Base-by-base conservation (phyloP, 2,329 filamentous ascomycete species). In the Penicillium sclerotiorum region DNA sequence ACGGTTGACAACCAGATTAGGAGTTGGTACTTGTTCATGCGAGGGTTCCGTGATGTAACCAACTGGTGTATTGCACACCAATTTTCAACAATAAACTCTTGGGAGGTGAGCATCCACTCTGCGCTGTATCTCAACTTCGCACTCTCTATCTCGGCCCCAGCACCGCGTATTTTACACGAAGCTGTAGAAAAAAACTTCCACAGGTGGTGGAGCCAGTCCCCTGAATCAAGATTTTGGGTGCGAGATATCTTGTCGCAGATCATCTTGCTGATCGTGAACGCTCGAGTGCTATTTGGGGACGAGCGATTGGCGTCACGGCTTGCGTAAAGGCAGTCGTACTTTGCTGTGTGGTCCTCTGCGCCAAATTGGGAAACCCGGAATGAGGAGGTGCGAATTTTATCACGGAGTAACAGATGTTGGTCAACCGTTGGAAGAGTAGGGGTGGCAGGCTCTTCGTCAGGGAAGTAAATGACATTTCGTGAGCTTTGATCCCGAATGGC, bases 281-380 rank as follows among this genome's bases (percentile, higher is more conserved):
- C 13, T 18, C 32, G 6, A 7, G 32, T 6, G n/a, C 7, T n/a
- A 7, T 7, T 13, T 6, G 17, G 7, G 33, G 55, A 54, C 8
- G 37, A 13, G 18, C 49, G 40, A 23, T 49, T 42, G 7, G 30
- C 47, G 50, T 74, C 73, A 37, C 71, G 62, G 8, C 52, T 44
- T n/a, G 15, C 1, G 45, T 77, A 77, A 2, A 20, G 27, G 4
- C n/a, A 4, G 49, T 77, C 75, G 35, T 62, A 23, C 0, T 32
- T 23, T 2, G 35, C 13, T 0, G 64, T 72, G 49, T 68, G 63
- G n/a, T 60, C 37, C 49, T 75, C 72, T 3, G 71, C 71, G 4
- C 74, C 74, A 53, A 73, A 77, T 0, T 57, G 61, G 43, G 64
- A 44, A 2, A 65, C 55, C 25, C 62, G 62, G 44, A 69, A 72